Evolutionary conservation across 257 asterid species (phyloP).

Genomic region (Solanum etuberosum): DNA sequence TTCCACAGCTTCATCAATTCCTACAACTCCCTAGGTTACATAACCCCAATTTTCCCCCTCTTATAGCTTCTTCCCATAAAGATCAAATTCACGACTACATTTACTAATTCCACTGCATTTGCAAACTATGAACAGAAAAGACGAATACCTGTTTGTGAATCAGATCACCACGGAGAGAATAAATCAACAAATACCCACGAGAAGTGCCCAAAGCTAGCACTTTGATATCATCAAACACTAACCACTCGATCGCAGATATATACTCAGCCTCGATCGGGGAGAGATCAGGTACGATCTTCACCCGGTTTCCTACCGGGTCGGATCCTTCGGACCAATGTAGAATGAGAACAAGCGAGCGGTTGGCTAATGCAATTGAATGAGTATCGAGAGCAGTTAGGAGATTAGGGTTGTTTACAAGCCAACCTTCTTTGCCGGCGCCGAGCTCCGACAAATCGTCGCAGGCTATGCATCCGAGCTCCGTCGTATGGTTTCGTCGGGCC

Average conservation of each 20-base stretch:
- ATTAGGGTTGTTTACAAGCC: constrained; percentile 65
- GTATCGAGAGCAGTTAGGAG: constrained; percentile 70
- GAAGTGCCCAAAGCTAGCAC: constrained; percentile 86
- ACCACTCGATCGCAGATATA: constrained; percentile 79
- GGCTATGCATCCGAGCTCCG: constrained; percentile 73
- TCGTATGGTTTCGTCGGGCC: constrained; percentile 68
- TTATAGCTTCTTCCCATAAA: not conserved
- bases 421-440: constrained; percentile 89
- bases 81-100: not conserved
- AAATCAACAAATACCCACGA: constrained; percentile 63
- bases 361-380: constrained; percentile 65
- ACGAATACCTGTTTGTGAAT: constrained; percentile 70
- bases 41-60: not conserved
- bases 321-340: constrained; percentile 48
- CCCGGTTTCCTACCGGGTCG: constrained; percentile 26
- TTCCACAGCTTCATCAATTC: not conserved
- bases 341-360: constrained; percentile 49
- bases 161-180: constrained; percentile 60
- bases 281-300: constrained; percentile 65
- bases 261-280: constrained; percentile 77
- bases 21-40: not conserved
- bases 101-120: not conserved
- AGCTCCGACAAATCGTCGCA: constrained; percentile 57
- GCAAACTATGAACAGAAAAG: not conserved
- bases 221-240: constrained; percentile 54